Evolutionary conservation across 352 stramenopile genomes (phyloP).

Genomic region (Globisporangium radiosum): DNA sequence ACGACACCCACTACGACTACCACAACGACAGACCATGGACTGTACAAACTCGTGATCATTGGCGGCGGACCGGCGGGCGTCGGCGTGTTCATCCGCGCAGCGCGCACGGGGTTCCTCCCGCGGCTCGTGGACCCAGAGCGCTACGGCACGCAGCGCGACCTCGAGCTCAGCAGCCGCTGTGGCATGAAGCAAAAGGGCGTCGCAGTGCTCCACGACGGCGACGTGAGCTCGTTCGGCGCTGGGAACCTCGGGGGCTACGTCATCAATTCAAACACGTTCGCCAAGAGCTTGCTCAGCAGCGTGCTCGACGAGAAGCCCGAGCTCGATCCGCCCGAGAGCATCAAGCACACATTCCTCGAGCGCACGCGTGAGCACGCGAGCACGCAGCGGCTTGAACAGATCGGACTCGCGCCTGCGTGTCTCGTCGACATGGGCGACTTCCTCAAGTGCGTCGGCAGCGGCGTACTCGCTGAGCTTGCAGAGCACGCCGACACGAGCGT

Average conservation of each 20-base stretch:
- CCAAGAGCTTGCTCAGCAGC: constrained; percentile 59
- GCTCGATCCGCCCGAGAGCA: constrained; percentile 63
- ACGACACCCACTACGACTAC: no score
- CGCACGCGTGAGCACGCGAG: constrained; percentile 35
- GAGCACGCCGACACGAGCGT: constrained; percentile 32
- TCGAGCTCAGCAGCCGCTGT: constrained; percentile 27
- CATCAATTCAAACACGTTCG: constrained; percentile 87
- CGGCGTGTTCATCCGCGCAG: constrained; percentile 70
- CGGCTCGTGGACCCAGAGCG: constrained; percentile 39
- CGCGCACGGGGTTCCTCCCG: constrained; percentile 46
- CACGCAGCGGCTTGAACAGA: constrained; percentile 45
- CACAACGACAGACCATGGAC: not conserved
- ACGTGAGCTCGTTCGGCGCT: constrained; percentile 40
- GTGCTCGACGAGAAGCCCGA: constrained; percentile 77
- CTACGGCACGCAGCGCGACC: constrained; percentile 36
- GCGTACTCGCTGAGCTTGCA: constrained; percentile 39
- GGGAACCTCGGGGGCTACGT: constrained; percentile 72
- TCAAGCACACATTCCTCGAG: constrained; percentile 73
- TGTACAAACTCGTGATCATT: constrained; percentile 73
- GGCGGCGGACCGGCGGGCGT: constrained; percentile 64
- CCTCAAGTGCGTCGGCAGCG: constrained; percentile 40
- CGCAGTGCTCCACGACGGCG: constrained; percentile 55
- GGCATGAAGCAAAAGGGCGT: constrained; percentile 50
- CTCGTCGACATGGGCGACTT: constrained; percentile 65
- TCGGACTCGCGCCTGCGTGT: constrained; percentile 40